A percentile compares a stretch with the other conserved stretches of the same genome.
These are phyloP conservation scores for Trichophyton verrucosum DNA, from an alignment of 2,329 filamentous ascomycete species.

Conservation along the genomic window DNA sequence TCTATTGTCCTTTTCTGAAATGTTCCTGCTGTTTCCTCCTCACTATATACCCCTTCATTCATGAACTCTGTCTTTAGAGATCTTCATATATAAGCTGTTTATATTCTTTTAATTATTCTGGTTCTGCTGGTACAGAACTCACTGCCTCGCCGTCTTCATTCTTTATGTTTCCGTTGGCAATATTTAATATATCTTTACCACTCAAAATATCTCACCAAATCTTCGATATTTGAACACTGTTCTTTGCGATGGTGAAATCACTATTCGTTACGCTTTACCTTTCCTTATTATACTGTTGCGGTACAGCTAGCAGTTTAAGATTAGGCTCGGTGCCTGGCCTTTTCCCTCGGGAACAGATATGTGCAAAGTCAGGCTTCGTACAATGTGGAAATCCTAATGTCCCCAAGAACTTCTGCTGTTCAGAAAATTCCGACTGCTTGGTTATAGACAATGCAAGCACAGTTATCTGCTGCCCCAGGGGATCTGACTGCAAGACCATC, in stretches of 20 bases:
- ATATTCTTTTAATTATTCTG: not conserved
- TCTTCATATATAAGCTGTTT: not conserved
- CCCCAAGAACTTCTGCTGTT: conserved; percentile 34
- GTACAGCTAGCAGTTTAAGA: not conserved
- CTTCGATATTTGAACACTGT: not conserved
- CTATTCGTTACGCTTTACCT: not conserved
- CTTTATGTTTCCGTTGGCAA: not conserved
- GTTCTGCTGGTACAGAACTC: conserved; percentile 4
- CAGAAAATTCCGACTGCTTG: conserved; percentile 29
- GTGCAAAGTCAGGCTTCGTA: conserved; percentile 22
- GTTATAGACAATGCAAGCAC: conserved; percentile 31
- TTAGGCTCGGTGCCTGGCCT: not conserved
- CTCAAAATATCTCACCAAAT: not conserved
- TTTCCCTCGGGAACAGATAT: conserved; percentile 14
- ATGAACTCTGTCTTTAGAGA: not conserved
- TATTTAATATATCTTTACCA: not conserved
- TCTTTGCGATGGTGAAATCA: not conserved
- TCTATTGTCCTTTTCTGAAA: not conserved
- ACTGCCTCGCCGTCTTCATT: not conserved
- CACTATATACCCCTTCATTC: not conserved
- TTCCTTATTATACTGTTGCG: not conserved
- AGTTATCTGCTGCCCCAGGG: conserved; percentile 37
- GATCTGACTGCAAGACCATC: conserved; percentile 30
- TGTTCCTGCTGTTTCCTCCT: not conserved
- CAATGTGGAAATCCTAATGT: conserved; percentile 27